Base-by-base conservation (phyloP, 148 eudicot genomes). In the Arbutus unedo region DNA sequence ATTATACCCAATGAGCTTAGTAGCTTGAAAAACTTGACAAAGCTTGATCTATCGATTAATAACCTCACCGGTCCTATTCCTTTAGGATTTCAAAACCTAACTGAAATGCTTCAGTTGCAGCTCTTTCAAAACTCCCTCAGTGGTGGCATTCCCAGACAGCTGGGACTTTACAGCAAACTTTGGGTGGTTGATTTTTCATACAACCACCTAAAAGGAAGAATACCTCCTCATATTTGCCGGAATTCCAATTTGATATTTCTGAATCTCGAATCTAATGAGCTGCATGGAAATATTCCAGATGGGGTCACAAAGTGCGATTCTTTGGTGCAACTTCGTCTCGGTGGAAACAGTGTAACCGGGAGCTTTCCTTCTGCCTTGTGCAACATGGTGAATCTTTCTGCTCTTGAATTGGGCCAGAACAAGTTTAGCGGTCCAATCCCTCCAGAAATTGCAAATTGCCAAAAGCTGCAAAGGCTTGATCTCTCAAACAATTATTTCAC, bases 111-210 rank as follows among this genome's bases (percentile, higher is more conserved):
- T 23, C 97, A 94, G 82, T 85, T 96, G 44, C 94, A 92, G 91
- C 97, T 96, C 55, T 96, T 93, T 73, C 78, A 85, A 80, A 96
- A 96, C 78, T 82, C 87, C 19, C 85, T 96, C 68, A 91, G 68
- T 79, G 99, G 98, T 60, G 82, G 31, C 70, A 94, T 96, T 81
- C 99, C 99, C 80, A 92, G 64, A 72, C 84, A 85, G 38, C 93
- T 96, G 23, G 98, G 99, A 68, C 75, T 85, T 74, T 85, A 90
- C 80, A 93, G 93, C 81, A 84, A 79, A 15, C 90, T 96, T 23
- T 94, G 98, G 98, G 98, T 94, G 13, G 96, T 91, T 80, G 99
- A 96, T 85, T 93, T 96, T 83, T 93, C 98, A 8, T 85, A 88
- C 57, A 96, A 94, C 83, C n/a, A 79, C 47, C 86, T 96, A 64